These are phyloP conservation scores for Rhodotorula graminis DNA, from an alignment of 768 basidiomycete genomes.

Conservation along the genomic window DNA sequence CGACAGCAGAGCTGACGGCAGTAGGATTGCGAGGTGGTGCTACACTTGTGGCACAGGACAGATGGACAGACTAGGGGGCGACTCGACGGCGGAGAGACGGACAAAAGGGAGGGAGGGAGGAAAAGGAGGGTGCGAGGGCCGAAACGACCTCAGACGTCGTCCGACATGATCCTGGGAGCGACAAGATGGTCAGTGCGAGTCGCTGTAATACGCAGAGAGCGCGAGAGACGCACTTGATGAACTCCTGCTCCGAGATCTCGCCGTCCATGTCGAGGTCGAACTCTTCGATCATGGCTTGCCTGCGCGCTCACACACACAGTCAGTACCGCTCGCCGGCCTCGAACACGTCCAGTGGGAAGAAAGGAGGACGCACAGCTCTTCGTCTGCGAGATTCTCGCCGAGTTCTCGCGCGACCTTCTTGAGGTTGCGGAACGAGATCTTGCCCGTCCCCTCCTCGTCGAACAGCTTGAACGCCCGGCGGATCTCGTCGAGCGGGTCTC, in stretches of 20 bases:
- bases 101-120: background rate
- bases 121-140: background rate
- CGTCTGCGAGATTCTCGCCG: constrained; percentile 88
- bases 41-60: background rate
- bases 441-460: constrained; percentile 92
- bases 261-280: constrained; percentile 98
- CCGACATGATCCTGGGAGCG: constrained; percentile 12
- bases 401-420: constrained; percentile 93
- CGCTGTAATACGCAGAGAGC: too few relatives aligned
- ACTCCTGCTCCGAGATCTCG: constrained; percentile 93
- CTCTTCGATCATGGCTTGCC: constrained; percentile 96
- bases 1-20: background rate
- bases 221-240: constrained; percentile 48
- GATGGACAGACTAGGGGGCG: background rate
- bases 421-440: constrained; percentile 84
- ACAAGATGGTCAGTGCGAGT: background rate
- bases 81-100: background rate
- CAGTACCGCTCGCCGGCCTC: too few relatives aligned
- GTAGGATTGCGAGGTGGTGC: background rate
- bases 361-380: constrained; percentile 72
- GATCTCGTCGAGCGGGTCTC: constrained; percentile 96
- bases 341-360: background rate
- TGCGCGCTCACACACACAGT: constrained; percentile 11
- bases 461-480: constrained; percentile 92
- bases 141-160: background rate